These are phyloP conservation scores for Amanita polypyramis DNA, from an alignment of 768 basidiomycete genomes.

Conservation along the genomic window DNA sequence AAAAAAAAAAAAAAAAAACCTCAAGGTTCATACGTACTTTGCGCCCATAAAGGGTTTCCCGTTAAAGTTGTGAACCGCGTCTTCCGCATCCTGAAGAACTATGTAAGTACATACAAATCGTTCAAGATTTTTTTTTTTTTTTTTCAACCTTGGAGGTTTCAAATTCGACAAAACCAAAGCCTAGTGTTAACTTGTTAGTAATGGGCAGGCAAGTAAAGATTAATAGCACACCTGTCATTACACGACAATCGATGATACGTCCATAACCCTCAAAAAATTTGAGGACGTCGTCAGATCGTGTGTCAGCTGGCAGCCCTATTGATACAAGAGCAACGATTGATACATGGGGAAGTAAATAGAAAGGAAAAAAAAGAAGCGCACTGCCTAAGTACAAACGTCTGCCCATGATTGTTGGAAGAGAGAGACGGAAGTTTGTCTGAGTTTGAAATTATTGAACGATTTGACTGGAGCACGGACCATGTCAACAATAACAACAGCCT, in stretches of 20 bases:
- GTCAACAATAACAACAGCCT: too few species aligned
- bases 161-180: constrained; percentile 97
- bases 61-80: constrained; percentile 80
- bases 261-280: constrained; percentile 91
- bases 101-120: constrained; percentile 8
- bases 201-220: background rate
- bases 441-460: constrained; percentile 30
- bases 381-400: constrained; percentile 82
- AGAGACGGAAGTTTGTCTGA: constrained; percentile 28
- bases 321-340: background rate
- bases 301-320: constrained; percentile 73
- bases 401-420: constrained; percentile 49
- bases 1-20: too few species aligned
- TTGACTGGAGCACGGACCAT: constrained; percentile 34
- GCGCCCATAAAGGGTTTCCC: constrained; percentile 86
- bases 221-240: constrained; percentile 69
- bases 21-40: constrained; percentile 37
- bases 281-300: constrained; percentile 73
- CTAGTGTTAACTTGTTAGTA: constrained; percentile 24
- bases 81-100: constrained; percentile 75
- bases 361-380: constrained; percentile 24
- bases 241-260: constrained; percentile 80
- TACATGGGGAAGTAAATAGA: background rate
- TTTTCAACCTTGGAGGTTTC: constrained; percentile 73
- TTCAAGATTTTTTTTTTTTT: constrained; percentile 12